Evolutionary conservation across 306 rosid species (phyloP).

Genomic region (Castanea sativa): DNA sequence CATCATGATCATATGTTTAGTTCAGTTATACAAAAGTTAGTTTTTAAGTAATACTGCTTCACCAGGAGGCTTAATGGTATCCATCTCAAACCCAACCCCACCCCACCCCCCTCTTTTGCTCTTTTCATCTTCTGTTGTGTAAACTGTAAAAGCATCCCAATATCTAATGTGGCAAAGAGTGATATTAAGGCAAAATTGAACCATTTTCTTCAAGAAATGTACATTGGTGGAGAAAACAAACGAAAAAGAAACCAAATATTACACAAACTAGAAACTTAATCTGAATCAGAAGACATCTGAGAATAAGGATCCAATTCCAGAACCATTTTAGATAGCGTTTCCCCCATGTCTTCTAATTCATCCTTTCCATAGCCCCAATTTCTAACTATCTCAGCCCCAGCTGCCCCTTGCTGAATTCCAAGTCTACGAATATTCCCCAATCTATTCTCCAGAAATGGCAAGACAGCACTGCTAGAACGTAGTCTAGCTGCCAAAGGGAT

Average conservation of each 20-base stretch:
- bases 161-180: background rate
- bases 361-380: slow-evolving; percentile 82
- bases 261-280: slow-evolving; percentile 36
- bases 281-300: slow-evolving; percentile 70
- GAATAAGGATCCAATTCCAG: slow-evolving; percentile 44
- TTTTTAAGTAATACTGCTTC: no score
- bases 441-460: slow-evolving; percentile 70
- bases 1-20: no score
- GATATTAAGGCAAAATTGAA: background rate
- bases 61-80: no score
- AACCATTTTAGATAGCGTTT: slow-evolving; percentile 70
- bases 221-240: background rate
- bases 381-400: slow-evolving; percentile 56
- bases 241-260: background rate
- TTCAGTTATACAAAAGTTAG: no score
- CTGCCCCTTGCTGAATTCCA: slow-evolving; percentile 64
- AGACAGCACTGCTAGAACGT: slow-evolving; percentile 67
- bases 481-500: slow-evolving; percentile 86
- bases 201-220: slow-evolving; percentile 1
- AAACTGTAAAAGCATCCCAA: no score
- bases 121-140: no score
- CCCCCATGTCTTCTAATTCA: slow-evolving; percentile 81
- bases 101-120: no score
- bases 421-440: slow-evolving; percentile 51
- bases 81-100: no score